These are phyloP conservation scores for Kodamaea restingae DNA, from an alignment of 805 yeast species.

Conservation along the genomic window DNA sequence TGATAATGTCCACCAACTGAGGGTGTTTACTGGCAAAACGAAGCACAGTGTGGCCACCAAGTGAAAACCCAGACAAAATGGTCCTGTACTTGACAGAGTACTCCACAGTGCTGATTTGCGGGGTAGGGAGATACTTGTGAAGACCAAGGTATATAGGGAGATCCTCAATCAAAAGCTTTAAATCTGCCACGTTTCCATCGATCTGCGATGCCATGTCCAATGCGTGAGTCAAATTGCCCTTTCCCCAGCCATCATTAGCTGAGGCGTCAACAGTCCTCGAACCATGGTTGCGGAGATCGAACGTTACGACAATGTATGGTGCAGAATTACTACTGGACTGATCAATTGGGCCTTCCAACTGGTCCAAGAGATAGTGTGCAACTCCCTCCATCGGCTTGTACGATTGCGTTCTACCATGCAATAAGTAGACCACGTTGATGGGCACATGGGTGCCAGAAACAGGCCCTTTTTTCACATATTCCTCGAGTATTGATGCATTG, in stretches of 20 bases:
- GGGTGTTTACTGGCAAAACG: conserved; percentile 39
- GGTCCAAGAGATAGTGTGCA: conserved; percentile 35
- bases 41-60: conserved; percentile 58
- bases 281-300: conserved; percentile 58
- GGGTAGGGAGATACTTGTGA: conserved; percentile 20
- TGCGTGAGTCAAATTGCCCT: conserved; percentile 49
- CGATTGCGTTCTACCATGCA: conserved; percentile 45
- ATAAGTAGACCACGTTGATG: conserved; percentile 39
- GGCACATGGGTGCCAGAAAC: conserved; percentile 19
- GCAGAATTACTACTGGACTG: too few species aligned
- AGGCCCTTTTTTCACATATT: conserved; percentile 18
- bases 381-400: conserved; percentile 36
- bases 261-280: conserved; percentile 32
- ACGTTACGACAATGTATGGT: conserved; percentile 46
- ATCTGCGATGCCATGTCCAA: conserved; percentile 46
- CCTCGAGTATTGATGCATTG: conserved; percentile 31
- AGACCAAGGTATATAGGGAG: conserved; percentile 39
- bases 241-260: conserved; percentile 43
- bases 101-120: conserved; percentile 14
- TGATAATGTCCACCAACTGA: conserved; percentile 33
- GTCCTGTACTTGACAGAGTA: conserved; percentile 28
- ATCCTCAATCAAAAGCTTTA: conserved; percentile 40
- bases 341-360: conserved; percentile 14
- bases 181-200: conserved; percentile 46
- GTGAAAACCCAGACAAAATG: conserved; percentile 47